Evolutionary conservation across 2,329 filamentous ascomycete species (phyloP).

Genomic region (Grosmannia clavigera): DNA sequence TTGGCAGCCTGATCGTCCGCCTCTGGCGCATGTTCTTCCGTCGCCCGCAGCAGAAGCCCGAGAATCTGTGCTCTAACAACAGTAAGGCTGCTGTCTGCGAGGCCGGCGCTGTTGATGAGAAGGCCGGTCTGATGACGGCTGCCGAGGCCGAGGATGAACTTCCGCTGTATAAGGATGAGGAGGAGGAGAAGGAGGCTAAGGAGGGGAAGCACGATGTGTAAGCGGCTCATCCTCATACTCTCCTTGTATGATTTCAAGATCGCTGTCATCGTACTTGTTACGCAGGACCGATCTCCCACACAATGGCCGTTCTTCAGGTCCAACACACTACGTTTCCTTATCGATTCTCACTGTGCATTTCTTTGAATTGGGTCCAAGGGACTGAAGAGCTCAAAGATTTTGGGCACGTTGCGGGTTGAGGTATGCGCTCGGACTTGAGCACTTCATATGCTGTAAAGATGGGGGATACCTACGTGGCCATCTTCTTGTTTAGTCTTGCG

Average conservation of each 20-base stretch:
- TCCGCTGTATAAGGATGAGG: conserved; percentile 15
- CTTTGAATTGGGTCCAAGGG: neutral
- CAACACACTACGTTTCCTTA: neutral
- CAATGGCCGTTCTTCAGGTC: neutral
- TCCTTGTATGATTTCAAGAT: neutral
- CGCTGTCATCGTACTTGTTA: neutral
- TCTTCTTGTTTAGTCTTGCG: neutral
- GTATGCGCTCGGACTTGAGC: neutral
- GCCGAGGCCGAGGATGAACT: conserved; percentile 14
- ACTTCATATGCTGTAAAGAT: neutral
- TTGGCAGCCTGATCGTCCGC: conserved; percentile 49
- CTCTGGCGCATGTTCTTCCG: conserved; percentile 39
- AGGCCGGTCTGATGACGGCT: conserved; percentile 33
- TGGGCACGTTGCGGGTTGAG: neutral
- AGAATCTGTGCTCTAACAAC: conserved; percentile 16
- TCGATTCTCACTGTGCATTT: neutral
- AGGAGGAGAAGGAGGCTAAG: conserved; percentile 18
- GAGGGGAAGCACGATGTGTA: neutral
- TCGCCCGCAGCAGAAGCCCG: conserved; percentile 25
- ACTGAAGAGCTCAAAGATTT: neutral
- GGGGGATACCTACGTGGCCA: neutral
- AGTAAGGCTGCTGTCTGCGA: conserved; percentile 26
- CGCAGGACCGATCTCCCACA: neutral
- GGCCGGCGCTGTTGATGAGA: conserved; percentile 30
- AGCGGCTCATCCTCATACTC: neutral